These are phyloP conservation scores for Skeletonema grethae DNA, from an alignment of 108 stramenopile species.

Conservation along the genomic window DNA sequence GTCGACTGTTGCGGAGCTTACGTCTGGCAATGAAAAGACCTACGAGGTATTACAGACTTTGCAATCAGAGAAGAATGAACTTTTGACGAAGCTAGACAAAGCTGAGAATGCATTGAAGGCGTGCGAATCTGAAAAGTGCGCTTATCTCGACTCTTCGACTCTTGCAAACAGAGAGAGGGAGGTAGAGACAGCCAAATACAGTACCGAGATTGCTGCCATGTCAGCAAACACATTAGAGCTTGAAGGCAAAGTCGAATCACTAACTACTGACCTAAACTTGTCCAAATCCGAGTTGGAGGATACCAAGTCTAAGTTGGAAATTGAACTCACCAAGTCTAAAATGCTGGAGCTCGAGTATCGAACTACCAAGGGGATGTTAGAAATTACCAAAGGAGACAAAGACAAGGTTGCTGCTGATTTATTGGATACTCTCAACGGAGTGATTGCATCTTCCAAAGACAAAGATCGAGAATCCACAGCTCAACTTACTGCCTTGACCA, in stretches of 20 bases:
- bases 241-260: not conserved
- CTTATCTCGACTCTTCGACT: not conserved
- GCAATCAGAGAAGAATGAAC: not conserved
- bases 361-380: not conserved
- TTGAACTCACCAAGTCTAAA: not conserved
- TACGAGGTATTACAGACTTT: not conserved
- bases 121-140: conserved; percentile 1
- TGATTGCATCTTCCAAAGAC: not conserved
- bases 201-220: not conserved
- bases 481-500: not conserved
- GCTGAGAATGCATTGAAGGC: not conserved
- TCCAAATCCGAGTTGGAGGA: conserved; percentile 1
- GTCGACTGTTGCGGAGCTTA: not conserved
- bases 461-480: not conserved
- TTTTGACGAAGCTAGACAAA: not conserved
- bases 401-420: not conserved
- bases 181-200: not conserved
- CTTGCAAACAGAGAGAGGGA: not conserved
- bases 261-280: not conserved
- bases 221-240: not conserved
- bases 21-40: not conserved
- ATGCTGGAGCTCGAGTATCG: not conserved
- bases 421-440: not conserved
- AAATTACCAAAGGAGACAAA: not conserved
- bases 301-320: not conserved